These are phyloP conservation scores for Tephrocybe rancida DNA, from an alignment of 768 basidiomycete genomes.

Conservation along the genomic window DNA sequence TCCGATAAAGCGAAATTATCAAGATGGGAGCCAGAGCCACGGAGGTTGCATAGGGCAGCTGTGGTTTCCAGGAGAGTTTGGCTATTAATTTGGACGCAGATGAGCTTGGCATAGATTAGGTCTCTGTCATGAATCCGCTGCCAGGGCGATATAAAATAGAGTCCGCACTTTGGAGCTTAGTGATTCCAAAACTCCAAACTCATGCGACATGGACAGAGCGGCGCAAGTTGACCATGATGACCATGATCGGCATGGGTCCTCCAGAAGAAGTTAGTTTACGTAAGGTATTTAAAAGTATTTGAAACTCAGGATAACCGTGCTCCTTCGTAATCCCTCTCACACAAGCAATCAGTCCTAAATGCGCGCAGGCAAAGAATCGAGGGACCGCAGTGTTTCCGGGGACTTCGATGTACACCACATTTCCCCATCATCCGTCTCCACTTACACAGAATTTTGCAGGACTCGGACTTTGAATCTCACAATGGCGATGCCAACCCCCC, in stretches of 20 bases:
- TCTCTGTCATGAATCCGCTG: too few relatives aligned
- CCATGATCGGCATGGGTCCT: not conserved
- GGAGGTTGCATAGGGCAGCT: not conserved
- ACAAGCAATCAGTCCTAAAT: slow-evolving; percentile 44
- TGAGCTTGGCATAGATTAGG: not conserved
- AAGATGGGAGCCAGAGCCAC: not conserved
- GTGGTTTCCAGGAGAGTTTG: not conserved
- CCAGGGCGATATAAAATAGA: too few relatives aligned
- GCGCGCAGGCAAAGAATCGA: slow-evolving; percentile 47
- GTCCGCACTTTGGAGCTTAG: too few relatives aligned
- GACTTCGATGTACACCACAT: slow-evolving; percentile 51
- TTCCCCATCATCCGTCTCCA: not conserved
- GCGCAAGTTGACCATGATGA: not conserved
- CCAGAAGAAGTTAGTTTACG: slow-evolving; percentile 9
- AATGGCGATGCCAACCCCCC: slow-evolving; percentile 39
- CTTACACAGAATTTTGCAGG: slow-evolving; percentile 33
- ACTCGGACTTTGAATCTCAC: slow-evolving; percentile 71
- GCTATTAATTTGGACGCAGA: not conserved
- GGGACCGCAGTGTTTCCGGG: slow-evolving; percentile 68
- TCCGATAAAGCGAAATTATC: slow-evolving; percentile 7
- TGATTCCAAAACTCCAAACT: too few relatives aligned
- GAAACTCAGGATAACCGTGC: slow-evolving; percentile 10
- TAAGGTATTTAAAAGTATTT: slow-evolving; percentile 15
- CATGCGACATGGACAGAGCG: too few relatives aligned
- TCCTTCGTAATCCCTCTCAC: slow-evolving; percentile 47